Base-by-base conservation (phyloP, 768 basidiomycete species). In the Lactarius quietus region DNA sequence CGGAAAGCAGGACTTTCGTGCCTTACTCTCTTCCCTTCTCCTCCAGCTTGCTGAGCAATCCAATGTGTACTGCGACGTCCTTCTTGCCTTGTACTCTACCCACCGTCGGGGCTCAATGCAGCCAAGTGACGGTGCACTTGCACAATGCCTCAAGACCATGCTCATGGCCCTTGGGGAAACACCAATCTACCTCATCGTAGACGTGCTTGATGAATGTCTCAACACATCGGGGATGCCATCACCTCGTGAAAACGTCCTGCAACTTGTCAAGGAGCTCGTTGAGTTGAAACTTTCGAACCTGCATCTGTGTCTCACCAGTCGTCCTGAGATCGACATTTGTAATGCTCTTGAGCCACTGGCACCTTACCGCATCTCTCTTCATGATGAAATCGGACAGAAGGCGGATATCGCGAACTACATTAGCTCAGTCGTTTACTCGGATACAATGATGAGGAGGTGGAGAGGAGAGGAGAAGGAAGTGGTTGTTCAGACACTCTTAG, bases 41-140 rank as follows among this genome's bases (percentile, higher is more conserved):
- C n/a, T 43, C 29, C 61, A 62, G 20, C 61, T 62, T 3, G 23
- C 38, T 48, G n/a, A 54, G 29, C 61, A 62, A 20, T 62, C 61
- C 14, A 29, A 62, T 18, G n/a, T 23, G 8, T 55, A 31, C n/a
- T 33, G 28, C 31, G 39, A 55, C 12, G 9, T 45, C 20, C 53
- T 43, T 3, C 38, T 45, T 26, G 15, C 51, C 15, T 35, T 59
- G n/a, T 59, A 18, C 26, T 43, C 57, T 14, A 3, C 28, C 17
- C 39, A 54, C 10, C 31, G 18, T 1, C 5, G 12, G 10, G 60
- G 60, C 48, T 31, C 62, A 17, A 15, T 33, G 6, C 36, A 59
- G 39, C 62, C 62, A 2, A 43, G 18, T 31, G 26, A 41, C 23
- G 31, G 7, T 3, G 53, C 29, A 5, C 62, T 63, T 15, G 15